phyloP scores from a whole-genome alignment of 495 filamentous ascomycete genomes.

The Extremus antarcticus region DNA sequence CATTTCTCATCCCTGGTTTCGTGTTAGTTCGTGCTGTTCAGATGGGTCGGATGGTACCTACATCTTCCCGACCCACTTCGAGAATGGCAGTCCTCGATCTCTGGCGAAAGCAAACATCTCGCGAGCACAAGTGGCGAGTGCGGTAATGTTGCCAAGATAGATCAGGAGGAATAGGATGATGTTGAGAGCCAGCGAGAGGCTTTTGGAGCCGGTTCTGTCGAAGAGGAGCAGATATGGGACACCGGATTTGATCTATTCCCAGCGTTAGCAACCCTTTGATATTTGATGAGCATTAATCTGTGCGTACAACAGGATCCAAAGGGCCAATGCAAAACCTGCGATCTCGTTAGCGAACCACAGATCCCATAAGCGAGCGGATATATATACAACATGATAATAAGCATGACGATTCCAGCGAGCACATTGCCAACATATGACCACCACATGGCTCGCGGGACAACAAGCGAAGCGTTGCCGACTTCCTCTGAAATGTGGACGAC shows the following conservation, averaged over 20 bases:
- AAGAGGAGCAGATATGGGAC: conserved; percentile 23
- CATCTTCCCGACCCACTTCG: conserved; percentile 31
- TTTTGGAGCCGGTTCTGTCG: conserved; percentile 21
- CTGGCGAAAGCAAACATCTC: conserved; percentile 26
- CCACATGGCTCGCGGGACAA: conserved; percentile 21
- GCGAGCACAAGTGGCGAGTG: conserved; percentile 29
- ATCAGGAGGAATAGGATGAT: conserved; percentile 25
- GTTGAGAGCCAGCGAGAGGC: conserved; percentile 19
- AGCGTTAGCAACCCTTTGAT: not conserved
- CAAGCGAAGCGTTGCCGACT: conserved; percentile 20
- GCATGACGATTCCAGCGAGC: conserved; percentile 23
- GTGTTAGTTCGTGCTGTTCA: not conserved
- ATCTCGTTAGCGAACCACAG: too few species aligned
- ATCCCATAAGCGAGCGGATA: too few species aligned
- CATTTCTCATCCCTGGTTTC: conserved; percentile 12
- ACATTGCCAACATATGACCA: conserved; percentile 21
- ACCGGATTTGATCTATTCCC: conserved; percentile 12
- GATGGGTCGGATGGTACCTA: not conserved
- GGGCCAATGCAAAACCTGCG: conserved; percentile 13
- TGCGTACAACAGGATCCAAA: conserved; percentile 10
- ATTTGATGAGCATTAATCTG: not conserved
- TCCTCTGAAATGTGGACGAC: conserved; percentile 24
- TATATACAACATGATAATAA: conserved; percentile 23
- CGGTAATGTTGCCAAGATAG: conserved; percentile 22
- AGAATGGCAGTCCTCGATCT: conserved; percentile 35